Evolutionary conservation across 768 basidiomycete genomes (phyloP).

Genomic region (Tricholoma hemisulphureum): DNA sequence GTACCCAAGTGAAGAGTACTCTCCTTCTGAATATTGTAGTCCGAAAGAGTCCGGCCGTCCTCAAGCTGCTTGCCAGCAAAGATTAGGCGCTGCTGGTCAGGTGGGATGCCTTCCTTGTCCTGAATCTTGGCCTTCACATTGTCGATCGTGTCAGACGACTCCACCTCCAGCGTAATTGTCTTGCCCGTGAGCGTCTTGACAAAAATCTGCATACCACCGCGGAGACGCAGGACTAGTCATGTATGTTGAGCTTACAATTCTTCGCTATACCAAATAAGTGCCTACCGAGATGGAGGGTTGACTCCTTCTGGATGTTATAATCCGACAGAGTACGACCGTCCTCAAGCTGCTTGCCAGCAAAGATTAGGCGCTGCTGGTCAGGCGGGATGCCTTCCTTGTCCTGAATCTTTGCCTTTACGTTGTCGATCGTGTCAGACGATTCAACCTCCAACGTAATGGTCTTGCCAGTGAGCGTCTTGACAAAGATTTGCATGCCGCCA

Average conservation of each 20-base stretch:
- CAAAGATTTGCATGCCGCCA: slow-evolving; percentile 30
- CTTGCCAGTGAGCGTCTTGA: slow-evolving; percentile 22
- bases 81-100: slow-evolving; percentile 20
- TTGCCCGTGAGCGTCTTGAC: slow-evolving; percentile 69
- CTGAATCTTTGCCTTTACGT: slow-evolving; percentile 21
- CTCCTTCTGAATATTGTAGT: slow-evolving; percentile 24
- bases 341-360: slow-evolving; percentile 22
- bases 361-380: slow-evolving; percentile 21
- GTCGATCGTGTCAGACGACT: slow-evolving; percentile 20
- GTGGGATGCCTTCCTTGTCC: slow-evolving; percentile 21
- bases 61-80: slow-evolving; percentile 21
- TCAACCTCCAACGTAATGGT: slow-evolving; percentile 22
- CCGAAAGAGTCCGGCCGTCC: slow-evolving; percentile 18
- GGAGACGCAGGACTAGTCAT: slow-evolving; percentile 29
- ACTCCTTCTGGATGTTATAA: slow-evolving; percentile 23
- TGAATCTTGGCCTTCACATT: slow-evolving; percentile 21
- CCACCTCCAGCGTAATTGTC: slow-evolving; percentile 18
- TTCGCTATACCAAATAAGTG: not conserved
- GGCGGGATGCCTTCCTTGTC: slow-evolving; percentile 23
- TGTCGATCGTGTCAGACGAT: slow-evolving; percentile 21
- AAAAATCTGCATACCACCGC: slow-evolving; percentile 45
- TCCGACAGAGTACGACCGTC: slow-evolving; percentile 22
- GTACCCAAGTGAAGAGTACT: slow-evolving; percentile 30
- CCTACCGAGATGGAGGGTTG: slow-evolving; percentile 17
- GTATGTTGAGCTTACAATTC: not conserved